Evolutionary conservation across 495 filamentous ascomycete genomes (phyloP).

Genomic region (Aspergillus conjunctus): DNA sequence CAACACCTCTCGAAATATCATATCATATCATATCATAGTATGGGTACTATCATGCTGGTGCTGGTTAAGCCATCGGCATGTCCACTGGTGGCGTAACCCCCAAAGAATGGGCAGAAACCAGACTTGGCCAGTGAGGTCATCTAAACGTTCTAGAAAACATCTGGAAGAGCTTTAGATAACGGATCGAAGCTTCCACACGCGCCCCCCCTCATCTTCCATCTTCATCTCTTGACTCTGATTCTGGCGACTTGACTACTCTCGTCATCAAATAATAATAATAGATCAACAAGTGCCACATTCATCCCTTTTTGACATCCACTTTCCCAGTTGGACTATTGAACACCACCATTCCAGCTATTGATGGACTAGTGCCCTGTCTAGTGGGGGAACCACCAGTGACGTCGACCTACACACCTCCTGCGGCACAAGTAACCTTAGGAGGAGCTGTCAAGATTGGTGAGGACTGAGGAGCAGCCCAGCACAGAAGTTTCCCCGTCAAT

Average conservation of each 20-base stretch:
- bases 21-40: no score
- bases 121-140: not conserved
- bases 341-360: constrained; percentile 22
- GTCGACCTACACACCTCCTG: constrained; percentile 16
- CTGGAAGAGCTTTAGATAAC: constrained; percentile 29
- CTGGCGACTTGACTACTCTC: not conserved
- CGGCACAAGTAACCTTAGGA: not conserved
- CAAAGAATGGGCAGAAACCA: not conserved
- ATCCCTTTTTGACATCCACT: constrained; percentile 1
- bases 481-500: not conserved
- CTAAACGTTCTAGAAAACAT: constrained; percentile 35
- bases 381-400: constrained; percentile 17
- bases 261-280: not conserved
- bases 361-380: constrained; percentile 1
- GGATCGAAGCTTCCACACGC: constrained; percentile 29
- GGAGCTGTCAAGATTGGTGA: not conserved
- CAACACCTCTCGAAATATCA: no score
- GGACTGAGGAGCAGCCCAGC: not conserved
- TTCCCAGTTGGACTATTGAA: constrained; percentile 20
- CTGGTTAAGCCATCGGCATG: no score
- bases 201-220: constrained; percentile 8
- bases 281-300: constrained; percentile 4
- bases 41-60: no score
- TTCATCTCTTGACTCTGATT: not conserved
- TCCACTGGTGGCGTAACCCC: constrained; percentile 14